phyloP scores from a whole-genome alignment of 1,284 basidiomycete genomes.

The Tilletia horrida region DNA sequence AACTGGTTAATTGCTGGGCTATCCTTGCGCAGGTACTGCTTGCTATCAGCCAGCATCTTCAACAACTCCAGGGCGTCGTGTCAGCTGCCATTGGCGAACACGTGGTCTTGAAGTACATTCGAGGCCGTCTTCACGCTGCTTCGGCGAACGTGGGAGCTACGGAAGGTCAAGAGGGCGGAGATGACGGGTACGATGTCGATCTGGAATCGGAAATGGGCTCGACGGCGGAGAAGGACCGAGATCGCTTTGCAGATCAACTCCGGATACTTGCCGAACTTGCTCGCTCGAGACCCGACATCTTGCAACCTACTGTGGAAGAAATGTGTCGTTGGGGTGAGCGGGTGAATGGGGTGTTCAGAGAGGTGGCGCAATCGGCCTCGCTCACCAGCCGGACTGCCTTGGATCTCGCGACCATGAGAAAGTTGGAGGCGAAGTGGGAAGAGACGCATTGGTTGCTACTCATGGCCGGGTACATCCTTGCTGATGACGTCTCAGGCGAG shows the following conservation, averaged over 20 bases:
- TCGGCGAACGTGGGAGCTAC: constrained; percentile 5
- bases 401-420: constrained; percentile 1
- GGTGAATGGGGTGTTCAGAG: not conserved
- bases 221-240: constrained; percentile 36
- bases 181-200: constrained; percentile 25
- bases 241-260: constrained; percentile 45
- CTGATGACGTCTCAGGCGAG: constrained; percentile 41
- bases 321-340: not conserved
- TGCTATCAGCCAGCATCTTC: not conserved
- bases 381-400: not conserved
- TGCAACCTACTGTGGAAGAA: not conserved
- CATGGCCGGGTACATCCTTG: constrained; percentile 41
- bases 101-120: constrained; percentile 42
- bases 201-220: constrained; percentile 39
- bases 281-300: constrained; percentile 26
- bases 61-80: not conserved
- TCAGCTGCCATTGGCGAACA: constrained; percentile 30
- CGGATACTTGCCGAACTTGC: constrained; percentile 41
- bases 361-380: not conserved
- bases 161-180: not conserved
- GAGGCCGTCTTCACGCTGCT: constrained; percentile 36
- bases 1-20: constrained; percentile 23
- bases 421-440: constrained; percentile 42
- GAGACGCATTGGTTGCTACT: constrained; percentile 47
- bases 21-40: constrained; percentile 11